Percentiles rank a stretch among this genome's conserved stretches.
Conservation (phyloP, 176 grass and related monocot species). For the Aegilops tauschii region DNA sequence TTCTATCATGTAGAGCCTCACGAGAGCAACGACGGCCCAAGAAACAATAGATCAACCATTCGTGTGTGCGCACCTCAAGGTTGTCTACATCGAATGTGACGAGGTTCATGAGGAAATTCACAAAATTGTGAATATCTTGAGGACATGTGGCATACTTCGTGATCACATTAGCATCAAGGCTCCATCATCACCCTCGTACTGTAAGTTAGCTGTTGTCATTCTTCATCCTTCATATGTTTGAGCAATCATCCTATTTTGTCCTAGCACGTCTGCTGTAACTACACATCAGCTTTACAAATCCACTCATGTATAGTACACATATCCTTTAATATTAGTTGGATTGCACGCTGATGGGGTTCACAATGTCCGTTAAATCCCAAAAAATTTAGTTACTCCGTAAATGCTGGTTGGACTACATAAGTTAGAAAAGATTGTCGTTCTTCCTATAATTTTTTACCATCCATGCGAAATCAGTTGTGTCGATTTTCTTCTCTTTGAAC, state of each 20-base stretch:
- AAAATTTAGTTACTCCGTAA: not conserved
- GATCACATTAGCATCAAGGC: not conserved
- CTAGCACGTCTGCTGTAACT: not conserved
- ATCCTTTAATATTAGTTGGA: not conserved
- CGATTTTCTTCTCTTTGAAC: not conserved
- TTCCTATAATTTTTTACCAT: not conserved
- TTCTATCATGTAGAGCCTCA: not conserved
- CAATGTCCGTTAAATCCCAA: not conserved
- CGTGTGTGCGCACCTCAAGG: not conserved
- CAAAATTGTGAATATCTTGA: not conserved
- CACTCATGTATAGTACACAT: not conserved
- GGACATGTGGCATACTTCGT: not conserved
- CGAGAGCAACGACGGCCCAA: not conserved
- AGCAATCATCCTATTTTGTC: not conserved
- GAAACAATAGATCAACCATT: not conserved
- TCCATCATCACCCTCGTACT: not conserved
- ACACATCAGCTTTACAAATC: not conserved
- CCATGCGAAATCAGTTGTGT: not conserved
- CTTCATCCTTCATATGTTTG: not conserved
- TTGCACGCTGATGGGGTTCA: not conserved
- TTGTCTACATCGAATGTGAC: not conserved
- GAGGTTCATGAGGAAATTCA: not conserved
- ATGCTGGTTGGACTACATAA: not conserved
- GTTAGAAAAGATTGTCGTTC: not conserved
- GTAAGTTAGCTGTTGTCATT: not conserved